These are phyloP conservation scores for Pseudogymnoascus sp. DNA, from an alignment of 2,329 filamentous ascomycete species.

Conservation along the genomic window DNA sequence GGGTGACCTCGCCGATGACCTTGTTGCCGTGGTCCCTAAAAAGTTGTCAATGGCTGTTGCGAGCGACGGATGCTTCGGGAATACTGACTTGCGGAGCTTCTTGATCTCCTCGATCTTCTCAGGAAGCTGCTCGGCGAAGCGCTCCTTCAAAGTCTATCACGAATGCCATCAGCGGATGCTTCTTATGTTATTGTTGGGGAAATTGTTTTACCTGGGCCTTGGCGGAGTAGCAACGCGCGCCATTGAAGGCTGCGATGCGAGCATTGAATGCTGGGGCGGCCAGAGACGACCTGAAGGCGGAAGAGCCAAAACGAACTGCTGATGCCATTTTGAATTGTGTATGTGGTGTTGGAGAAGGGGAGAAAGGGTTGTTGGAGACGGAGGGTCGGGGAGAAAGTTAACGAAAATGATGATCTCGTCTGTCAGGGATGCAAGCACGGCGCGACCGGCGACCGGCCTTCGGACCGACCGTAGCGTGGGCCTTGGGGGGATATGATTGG, in stretches of 20 bases:
- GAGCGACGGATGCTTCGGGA: slow-evolving; percentile 17
- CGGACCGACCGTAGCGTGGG: slow-evolving; percentile 4
- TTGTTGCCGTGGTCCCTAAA: slow-evolving; percentile 85
- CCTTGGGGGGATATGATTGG: not conserved
- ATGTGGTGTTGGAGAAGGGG: slow-evolving; percentile 29
- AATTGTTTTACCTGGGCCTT: slow-evolving; percentile 68
- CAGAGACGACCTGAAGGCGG: slow-evolving; percentile 72
- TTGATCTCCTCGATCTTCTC: slow-evolving; percentile 99
- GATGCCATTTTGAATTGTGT: slow-evolving; percentile 63
- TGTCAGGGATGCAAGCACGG: slow-evolving; percentile 6
- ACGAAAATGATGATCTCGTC: slow-evolving; percentile 6
- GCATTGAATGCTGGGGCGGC: slow-evolving; percentile 59
- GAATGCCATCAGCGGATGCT: slow-evolving; percentile 9
- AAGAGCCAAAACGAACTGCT: slow-evolving; percentile 70
- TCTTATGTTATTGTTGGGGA: not conserved
- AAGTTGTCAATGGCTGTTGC: slow-evolving; percentile 18
- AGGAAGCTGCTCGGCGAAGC: slow-evolving; percentile 91
- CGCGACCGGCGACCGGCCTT: not conserved
- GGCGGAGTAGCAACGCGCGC: slow-evolving; percentile 83
- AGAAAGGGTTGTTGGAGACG: slow-evolving; percentile 25
- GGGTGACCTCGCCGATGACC: slow-evolving; percentile 93
- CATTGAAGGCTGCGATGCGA: slow-evolving; percentile 68
- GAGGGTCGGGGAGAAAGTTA: slow-evolving; percentile 17
- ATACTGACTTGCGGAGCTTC: slow-evolving; percentile 81
- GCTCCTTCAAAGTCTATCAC: slow-evolving; percentile 85